Conservation (phyloP, 108 stramenopile genomes). For the Stephanodiscus triporus region DNA sequence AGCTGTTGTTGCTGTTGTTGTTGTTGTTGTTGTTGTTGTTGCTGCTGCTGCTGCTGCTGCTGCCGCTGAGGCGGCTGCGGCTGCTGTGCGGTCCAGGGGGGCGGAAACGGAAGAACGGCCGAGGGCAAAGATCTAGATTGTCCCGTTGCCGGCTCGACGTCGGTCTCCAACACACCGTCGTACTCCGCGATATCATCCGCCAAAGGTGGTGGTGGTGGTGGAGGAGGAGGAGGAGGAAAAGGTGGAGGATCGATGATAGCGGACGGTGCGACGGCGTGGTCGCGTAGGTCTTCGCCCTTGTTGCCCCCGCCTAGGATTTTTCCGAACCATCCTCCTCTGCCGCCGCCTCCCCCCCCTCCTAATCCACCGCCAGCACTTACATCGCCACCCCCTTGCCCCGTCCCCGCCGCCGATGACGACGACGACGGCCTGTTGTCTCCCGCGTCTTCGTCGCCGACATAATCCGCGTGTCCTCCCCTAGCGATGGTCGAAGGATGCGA, state of each 20-base stretch:
- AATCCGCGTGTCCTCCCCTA: too few relatives aligned
- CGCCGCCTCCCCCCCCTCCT: background rate
- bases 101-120: too few relatives aligned
- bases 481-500: too few relatives aligned
- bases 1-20: conserved; percentile 8
- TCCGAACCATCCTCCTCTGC: conserved; percentile 18
- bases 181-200: conserved; percentile 4
- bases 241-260: background rate
- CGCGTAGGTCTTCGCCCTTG: background rate
- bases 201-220: background rate
- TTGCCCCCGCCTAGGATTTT: conserved; percentile 14
- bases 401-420: too few relatives aligned
- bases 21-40: conserved; percentile 5
- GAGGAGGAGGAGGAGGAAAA: background rate
- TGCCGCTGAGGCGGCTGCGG: conserved; percentile 1
- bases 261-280: too few relatives aligned
- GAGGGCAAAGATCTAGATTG: too few relatives aligned
- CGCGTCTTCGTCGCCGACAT: too few relatives aligned
- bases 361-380: too few relatives aligned
- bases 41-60: background rate
- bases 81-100: background rate
- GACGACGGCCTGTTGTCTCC: too few relatives aligned
- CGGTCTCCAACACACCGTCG: background rate
- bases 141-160: background rate
- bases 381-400: too few relatives aligned